Evolutionary conservation across 495 filamentous ascomycete genomes (phyloP), one percentile per base, ranked within the genome.

Genomic region (Ascobolus immersus): DNA sequence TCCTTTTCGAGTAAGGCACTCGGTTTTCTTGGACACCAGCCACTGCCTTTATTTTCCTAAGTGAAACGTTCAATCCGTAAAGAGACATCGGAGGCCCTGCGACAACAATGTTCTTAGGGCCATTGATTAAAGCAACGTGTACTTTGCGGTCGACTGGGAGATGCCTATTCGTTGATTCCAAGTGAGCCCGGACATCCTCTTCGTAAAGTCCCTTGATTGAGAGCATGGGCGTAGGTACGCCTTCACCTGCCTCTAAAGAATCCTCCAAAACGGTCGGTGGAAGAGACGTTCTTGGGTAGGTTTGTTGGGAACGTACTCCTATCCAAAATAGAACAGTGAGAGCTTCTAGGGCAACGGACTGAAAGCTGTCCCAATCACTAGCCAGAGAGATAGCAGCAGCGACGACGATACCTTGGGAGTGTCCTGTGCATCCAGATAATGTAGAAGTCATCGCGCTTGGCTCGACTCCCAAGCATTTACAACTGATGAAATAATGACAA

Each of bases 251-350:
- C 46, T 92, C 82, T 36, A 79, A 63, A 0, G 86, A 91, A 48
- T 99, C 89, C 49, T 84, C 81, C n/a, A 93, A 64, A 40, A 78
- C 73, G 1, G 66, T 69, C 1, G 89, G 89, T n/a, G 81, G 73
- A 34, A 99, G 60, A 1, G 89, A 93, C 2, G 89, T 94, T 33
- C 71, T 69, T 28, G 89, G 89, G 47, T 91, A 99, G 1, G 80
- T 81, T 51, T 99, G 89, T 49, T 99, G 89, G 51, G 84, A 92
- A 42, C 89, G 77, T n/a, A 82, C 67, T 41, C 89, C 89, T 42
- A 99, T 94, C 89, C 86, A 99, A 60, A 99, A 99, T n/a, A 99
- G 73, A 38, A 89, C 74, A 5, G 73, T 89, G 36, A 99, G 57
- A 2, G 82, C 74, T 45, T 75, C 64, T 33, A 63, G 73, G 21